A percentile compares a stretch with the other conserved stretches of the same genome.
These are phyloP conservation scores for Russula sp. DNA, from an alignment of 768 basidiomycete species.

Conservation along the genomic window DNA sequence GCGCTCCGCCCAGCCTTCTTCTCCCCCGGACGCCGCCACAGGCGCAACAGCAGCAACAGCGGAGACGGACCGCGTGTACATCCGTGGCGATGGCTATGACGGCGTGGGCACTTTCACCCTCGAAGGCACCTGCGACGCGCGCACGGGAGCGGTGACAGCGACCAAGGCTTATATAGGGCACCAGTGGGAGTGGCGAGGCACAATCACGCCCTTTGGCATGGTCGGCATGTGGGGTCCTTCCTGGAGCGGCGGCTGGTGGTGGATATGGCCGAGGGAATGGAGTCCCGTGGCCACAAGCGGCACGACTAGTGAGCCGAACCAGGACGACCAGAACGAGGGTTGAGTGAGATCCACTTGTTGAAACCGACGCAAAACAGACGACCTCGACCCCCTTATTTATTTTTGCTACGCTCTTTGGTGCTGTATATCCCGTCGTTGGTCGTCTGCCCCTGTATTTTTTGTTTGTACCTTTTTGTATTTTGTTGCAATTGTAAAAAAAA, in stretches of 20 bases:
- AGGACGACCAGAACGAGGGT: too few relatives aligned
- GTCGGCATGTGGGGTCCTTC: not conserved
- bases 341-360: too few relatives aligned
- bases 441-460: not conserved
- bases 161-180: not conserved
- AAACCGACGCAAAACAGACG: too few relatives aligned
- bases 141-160: not conserved
- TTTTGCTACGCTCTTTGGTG: too few relatives aligned
- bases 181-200: not conserved
- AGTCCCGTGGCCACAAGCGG: not conserved
- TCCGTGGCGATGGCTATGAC: not conserved
- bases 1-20: not conserved
- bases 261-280: conserved; percentile 16
- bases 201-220: conserved; percentile 12
- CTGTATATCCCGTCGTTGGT: too few relatives aligned
- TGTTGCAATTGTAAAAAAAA: too few relatives aligned
- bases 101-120: not conserved
- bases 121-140: not conserved
- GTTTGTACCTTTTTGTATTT: too few relatives aligned
- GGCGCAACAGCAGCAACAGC: too few relatives aligned
- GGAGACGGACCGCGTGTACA: not conserved
- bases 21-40: not conserved
- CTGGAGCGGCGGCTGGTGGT: not conserved
- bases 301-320: too few relatives aligned
- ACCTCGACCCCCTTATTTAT: too few relatives aligned